Conservation (phyloP, 768 basidiomycete species). For the Cantharellus cinnabarinus region DNA sequence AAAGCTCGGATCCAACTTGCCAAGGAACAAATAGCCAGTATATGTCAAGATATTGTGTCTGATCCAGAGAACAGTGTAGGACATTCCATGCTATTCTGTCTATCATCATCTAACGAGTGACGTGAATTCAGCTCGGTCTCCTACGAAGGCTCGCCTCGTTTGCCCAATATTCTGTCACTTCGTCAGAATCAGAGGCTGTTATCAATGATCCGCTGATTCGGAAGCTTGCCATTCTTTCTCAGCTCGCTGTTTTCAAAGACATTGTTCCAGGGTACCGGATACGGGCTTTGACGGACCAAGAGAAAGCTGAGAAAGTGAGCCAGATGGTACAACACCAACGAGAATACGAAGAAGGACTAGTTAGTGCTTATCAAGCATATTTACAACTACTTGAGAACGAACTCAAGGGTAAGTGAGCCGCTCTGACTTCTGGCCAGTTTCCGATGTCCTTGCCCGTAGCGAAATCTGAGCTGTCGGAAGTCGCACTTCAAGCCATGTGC, state of each 20-base stretch:
- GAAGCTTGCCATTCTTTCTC: slow-evolving; percentile 72
- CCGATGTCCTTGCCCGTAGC: neutral
- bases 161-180: slow-evolving; percentile 54
- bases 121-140: slow-evolving; percentile 46
- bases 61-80: slow-evolving; percentile 90
- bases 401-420: slow-evolving; percentile 42
- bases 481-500: slow-evolving; percentile 72
- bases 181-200: slow-evolving; percentile 47
- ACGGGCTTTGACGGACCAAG: slow-evolving; percentile 71
- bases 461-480: slow-evolving; percentile 26
- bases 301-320: slow-evolving; percentile 82
- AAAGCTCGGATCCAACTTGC: slow-evolving; percentile 50
- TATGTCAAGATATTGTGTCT: slow-evolving; percentile 84
- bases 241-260: slow-evolving; percentile 89
- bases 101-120: too few species aligned
- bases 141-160: slow-evolving; percentile 79
- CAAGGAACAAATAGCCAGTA: slow-evolving; percentile 81
- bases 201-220: slow-evolving; percentile 66
- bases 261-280: slow-evolving; percentile 92
- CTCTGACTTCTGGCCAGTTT: neutral
- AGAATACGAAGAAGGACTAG: slow-evolving; percentile 91
- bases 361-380: slow-evolving; percentile 73
- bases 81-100: slow-evolving; percentile 3
- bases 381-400: slow-evolving; percentile 69
- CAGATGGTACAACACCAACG: slow-evolving; percentile 78